A percentile compares a stretch with the other conserved stretches of the same genome.
Evolutionary conservation across 768 basidiomycete genomes (phyloP).

Genomic region (Mycena leptocephala): DNA sequence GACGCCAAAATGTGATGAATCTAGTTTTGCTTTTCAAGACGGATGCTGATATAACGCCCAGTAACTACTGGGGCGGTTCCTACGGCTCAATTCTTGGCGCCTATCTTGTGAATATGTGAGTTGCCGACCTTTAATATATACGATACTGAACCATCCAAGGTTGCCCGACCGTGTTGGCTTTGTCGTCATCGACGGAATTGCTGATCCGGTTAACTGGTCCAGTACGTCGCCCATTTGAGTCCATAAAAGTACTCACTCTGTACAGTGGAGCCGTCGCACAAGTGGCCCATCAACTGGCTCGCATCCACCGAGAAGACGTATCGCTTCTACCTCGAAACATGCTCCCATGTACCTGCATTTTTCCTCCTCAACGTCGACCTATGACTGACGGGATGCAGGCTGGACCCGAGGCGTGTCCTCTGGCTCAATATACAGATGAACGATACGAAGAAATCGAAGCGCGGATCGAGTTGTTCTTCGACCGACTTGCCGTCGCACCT

Average conservation of each 20-base stretch:
- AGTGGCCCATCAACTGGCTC: constrained; percentile 42
- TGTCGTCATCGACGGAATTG: constrained; percentile 43
- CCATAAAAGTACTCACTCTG: neutral
- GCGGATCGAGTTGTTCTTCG: constrained; percentile 39
- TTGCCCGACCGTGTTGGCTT: constrained; percentile 40
- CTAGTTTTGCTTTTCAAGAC: neutral
- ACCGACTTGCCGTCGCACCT: constrained; percentile 35
- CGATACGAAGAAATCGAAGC: constrained; percentile 30
- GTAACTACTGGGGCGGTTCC: constrained; percentile 43
- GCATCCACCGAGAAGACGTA: constrained; percentile 43
- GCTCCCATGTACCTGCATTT: constrained; percentile 20
- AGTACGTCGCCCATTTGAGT: constrained; percentile 21
- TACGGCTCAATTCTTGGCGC: constrained; percentile 44
- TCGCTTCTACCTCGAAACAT: constrained; percentile 38
- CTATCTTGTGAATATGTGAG: constrained; percentile 45
- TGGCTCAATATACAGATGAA: constrained; percentile 31
- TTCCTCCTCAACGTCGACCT: neutral
- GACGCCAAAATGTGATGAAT: constrained; percentile 38
- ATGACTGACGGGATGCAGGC: too few species aligned
- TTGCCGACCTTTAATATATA: neutral
- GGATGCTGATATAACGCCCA: neutral
- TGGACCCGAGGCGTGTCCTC: constrained; percentile 38
- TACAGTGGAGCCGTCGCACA: constrained; percentile 41
- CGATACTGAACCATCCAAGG: constrained; percentile 6
- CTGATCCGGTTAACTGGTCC: constrained; percentile 40